phyloP scores from a whole-genome alignment of 106 monocot species.

The Phalaenopsis aphrodite region DNA sequence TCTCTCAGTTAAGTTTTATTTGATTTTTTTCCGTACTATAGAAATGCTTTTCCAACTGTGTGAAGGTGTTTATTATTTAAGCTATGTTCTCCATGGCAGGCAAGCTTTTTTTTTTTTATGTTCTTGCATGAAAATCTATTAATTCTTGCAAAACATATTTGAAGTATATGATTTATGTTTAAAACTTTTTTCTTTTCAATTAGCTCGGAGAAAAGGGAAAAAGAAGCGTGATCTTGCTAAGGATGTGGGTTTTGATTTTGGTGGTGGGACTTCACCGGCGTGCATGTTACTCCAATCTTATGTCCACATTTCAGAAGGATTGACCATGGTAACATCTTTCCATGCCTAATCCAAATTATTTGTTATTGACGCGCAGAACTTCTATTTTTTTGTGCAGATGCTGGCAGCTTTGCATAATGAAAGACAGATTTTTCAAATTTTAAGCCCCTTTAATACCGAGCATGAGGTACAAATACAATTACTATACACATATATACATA shows the following conservation, averaged over 20 bases:
- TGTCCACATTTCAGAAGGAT: slow-evolving; percentile 67
- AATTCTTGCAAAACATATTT: not conserved
- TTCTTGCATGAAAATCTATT: too few species aligned
- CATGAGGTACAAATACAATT: slow-evolving; percentile 49
- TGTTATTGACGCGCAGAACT: not conserved
- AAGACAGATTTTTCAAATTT: slow-evolving; percentile 40
- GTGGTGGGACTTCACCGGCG: slow-evolving; percentile 34
- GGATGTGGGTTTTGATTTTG: slow-evolving; percentile 17
- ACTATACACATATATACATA: too few species aligned
- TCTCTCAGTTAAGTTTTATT: too few species aligned
- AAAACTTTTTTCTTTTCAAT: not conserved
- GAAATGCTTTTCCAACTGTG: too few species aligned
- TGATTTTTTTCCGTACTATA: too few species aligned
- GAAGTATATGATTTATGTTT: not conserved
- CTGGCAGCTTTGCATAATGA: slow-evolving; percentile 75
- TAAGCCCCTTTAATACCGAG: slow-evolving; percentile 64
- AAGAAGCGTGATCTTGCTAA: slow-evolving; percentile 62
- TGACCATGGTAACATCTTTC: slow-evolving; percentile 54
- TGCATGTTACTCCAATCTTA: slow-evolving; percentile 77
- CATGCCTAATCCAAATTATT: not conserved
- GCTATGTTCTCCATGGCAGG: too few species aligned
- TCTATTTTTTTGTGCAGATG: slow-evolving; percentile 36
- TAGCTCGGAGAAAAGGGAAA: slow-evolving; percentile 76
- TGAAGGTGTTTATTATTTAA: too few species aligned
- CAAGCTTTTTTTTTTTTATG: too few species aligned